Evolutionary conservation across 106 monocot genomes (phyloP), one percentile per base, ranked within the genome.

Genomic region (Platanthera guangdongensis): DNA sequence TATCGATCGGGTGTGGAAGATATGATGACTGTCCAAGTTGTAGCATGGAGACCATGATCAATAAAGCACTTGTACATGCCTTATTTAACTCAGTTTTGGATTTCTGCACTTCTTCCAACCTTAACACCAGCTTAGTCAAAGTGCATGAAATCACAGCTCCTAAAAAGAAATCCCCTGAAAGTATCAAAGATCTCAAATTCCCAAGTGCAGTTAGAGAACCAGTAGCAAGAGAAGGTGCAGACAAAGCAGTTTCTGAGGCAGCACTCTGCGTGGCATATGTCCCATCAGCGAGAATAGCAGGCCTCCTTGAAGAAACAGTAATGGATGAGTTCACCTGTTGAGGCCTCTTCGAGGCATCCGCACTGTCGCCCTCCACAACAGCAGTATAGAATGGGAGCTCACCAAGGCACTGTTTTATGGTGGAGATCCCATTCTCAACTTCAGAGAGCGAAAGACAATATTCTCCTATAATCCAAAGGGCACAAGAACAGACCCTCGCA

Each of bases 261-360:
- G 94, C 94, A 78, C 89, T 94, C 77, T 94, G 94, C 9, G 94
- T 94, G 21, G 94, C 94, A 85, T 94, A 94, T 7, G 94, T 94
- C 25, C 94, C 94, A 80, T 94, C 94, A 19, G 94, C 90, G 68
- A 94, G 82, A 84, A 94, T 82, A n/a, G 89, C 86, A 4, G 94
- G 94, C 67, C 85, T 85, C 71, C 90, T 80, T 0, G 94, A 94
- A 71, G 94, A 91, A 52, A 88, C 80, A 52, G 85, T 88, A 9
- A 75, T 84, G 8, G 88, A 73, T 7, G 86, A 83, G 46, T 77
- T 86, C 49, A 79, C 81, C 51, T 81, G 85, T 75, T 71, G 81
- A 8, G 81, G 54, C 60, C 50, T 52, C 78, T 83, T 85, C 25
- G 84, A 72, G 4, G 85, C 25, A 25, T 25, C 25, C 25, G 25